Base-by-base conservation (phyloP, 164 flowering plant genomes). In the Annona cherimola region DNA sequence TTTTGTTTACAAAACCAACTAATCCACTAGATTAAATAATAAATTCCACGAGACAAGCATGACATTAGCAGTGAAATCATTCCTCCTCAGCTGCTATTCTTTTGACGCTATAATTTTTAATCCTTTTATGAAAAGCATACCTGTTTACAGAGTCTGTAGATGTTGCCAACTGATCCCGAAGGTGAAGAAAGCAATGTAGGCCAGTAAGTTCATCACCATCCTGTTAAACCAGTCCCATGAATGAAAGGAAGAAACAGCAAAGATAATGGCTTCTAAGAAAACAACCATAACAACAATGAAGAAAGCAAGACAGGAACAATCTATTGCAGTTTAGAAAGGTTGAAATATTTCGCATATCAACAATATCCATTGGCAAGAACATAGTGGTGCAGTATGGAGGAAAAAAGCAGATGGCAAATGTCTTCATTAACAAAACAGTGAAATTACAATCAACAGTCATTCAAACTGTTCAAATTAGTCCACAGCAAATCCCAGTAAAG, bases 151-250 rank as follows among this genome's bases (percentile, higher is more conserved):
- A 81, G 68, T 95, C 93, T 63, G 89, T 75, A 68, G 97, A 83
- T 78, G 83, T 78, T 45, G 89, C 81, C 68, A 93, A 86, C 76
- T 90, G 97, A 74, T 91, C 99, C 59, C 93, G 86, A 61, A 95
- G 94, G 77, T 90, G 97, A 69, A 94, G 97, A 76, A 95, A 95
- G 80, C 99, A 95, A 79, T 95, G 98, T 55, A 95, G 79, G 78
- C 99, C 99, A 66, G 91, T 80, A 74, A 95, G 92, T 76, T 95
- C 94, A 81, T 93, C 97, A 26, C 98, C 88, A 70, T 88, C 91
- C 99, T 95, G 83, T 66, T 50, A 64, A 64, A 64, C n/a, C 35
- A 26, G 35, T 26, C 35, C 35, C 35, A 26, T 26, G 35, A 26
- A 26, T 1, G 35, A 26, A 3, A 64, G 18, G 41, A 5, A 4